Evolutionary conservation across 2,329 filamentous ascomycete genomes (phyloP).

Genomic region (Colletotrichum sp.): DNA sequence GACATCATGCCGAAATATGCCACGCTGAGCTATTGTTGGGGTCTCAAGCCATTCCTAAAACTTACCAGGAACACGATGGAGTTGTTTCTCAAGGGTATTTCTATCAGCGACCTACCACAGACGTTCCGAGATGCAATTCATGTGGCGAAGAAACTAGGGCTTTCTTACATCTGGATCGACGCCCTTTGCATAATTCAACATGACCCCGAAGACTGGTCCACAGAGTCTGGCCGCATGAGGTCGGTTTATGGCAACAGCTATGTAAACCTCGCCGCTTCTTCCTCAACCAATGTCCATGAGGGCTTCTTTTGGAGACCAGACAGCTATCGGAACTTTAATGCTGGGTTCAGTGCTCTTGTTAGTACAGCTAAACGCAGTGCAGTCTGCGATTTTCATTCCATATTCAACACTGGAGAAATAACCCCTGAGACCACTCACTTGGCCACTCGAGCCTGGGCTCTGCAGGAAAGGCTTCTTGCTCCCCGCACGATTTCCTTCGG

Average conservation of each 20-base stretch:
- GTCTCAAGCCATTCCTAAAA: no score
- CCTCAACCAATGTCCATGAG: accelerated
- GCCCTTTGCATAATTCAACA: neutral
- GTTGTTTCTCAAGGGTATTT: accelerated
- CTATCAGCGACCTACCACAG: accelerated
- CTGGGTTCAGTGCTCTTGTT: no score
- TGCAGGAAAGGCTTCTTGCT: neutral
- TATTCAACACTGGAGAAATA: no score
- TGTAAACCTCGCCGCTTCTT: neutral
- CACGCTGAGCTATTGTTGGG: neutral
- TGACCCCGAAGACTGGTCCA: neutral
- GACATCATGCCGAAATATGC: neutral
- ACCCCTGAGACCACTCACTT: no score
- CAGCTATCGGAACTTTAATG: no score
- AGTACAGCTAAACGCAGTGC: no score
- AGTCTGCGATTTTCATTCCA: no score
- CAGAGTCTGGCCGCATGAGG: neutral
- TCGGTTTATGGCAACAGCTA: neutral
- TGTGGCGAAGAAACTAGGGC: accelerated
- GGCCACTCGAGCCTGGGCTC: neutral
- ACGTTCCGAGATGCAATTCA: neutral
- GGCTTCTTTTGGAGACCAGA: no score
- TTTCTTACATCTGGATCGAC: neutral
- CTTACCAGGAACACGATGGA: no score
- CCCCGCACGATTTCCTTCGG: neutral